phyloP scores from a whole-genome alignment of 2,329 filamentous ascomycete genomes.

The Cladosporium cucumerinum region DNA sequence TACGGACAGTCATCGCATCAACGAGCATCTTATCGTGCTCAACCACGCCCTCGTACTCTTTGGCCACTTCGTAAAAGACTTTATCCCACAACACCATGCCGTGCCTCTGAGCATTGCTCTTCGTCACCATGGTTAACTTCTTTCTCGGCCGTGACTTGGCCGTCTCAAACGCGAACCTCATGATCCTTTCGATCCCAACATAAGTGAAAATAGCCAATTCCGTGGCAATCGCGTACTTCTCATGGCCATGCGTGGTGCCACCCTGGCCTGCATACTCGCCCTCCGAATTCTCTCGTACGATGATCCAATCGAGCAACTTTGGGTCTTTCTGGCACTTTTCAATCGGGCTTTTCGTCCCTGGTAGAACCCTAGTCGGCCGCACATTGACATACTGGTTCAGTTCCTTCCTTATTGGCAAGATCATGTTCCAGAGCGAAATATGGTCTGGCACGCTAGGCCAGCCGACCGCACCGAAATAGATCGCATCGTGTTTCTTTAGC shows the following conservation, averaged over 20 bases:
- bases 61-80: conserved; percentile 45
- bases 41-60: conserved; percentile 44
- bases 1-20: conserved; percentile 49
- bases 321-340: conserved; percentile 34
- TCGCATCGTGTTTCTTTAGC: conserved; percentile 52
- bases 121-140: conserved; percentile 50
- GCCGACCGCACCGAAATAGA: conserved; percentile 60
- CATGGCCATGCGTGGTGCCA: conserved; percentile 42
- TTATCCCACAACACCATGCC: conserved; percentile 51
- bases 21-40: conserved; percentile 50
- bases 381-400: conserved; percentile 69
- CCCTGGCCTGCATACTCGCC: conserved; percentile 50
- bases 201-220: conserved; percentile 48
- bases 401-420: conserved; percentile 64
- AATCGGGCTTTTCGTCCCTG: conserved; percentile 42
- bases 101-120: conserved; percentile 48
- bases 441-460: conserved; percentile 64
- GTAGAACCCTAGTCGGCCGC: conserved; percentile 49
- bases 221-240: conserved; percentile 42
- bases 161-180: conserved; percentile 48
- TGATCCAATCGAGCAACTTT: conserved; percentile 46
- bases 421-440: conserved; percentile 64
- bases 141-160: conserved; percentile 42
- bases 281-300: conserved; percentile 48
- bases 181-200: conserved; percentile 46